Evolutionary conservation across 352 stramenopile genomes (phyloP).

Genomic region (Pythium periplocum): DNA sequence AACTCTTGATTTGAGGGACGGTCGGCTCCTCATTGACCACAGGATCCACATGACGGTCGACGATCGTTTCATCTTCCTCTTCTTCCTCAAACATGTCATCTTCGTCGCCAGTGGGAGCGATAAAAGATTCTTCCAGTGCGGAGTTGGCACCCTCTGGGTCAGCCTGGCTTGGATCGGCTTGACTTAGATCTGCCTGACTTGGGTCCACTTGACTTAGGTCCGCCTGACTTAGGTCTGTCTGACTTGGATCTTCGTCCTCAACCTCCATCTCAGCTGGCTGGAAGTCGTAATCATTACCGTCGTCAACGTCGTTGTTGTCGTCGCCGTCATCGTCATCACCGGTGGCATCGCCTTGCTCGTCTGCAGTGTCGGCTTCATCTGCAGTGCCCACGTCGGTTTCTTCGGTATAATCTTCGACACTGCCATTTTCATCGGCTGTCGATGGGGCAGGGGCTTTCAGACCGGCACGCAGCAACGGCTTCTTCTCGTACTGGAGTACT

Average conservation of each 20-base stretch:
- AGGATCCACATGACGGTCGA: slow-evolving; percentile 15
- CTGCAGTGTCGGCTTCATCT: slow-evolving; percentile 19
- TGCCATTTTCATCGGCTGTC: neutral
- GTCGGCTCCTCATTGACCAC: slow-evolving; percentile 3
- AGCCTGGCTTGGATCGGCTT: too few relatives aligned
- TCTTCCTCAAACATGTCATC: slow-evolving; percentile 18
- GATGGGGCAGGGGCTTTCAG: neutral
- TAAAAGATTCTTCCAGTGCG: too few relatives aligned
- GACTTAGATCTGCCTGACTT: too few relatives aligned
- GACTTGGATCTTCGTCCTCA: slow-evolving; percentile 7
- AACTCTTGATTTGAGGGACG: slow-evolving; percentile 18
- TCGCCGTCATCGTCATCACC: slow-evolving; percentile 3
- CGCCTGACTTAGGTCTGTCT: neutral
- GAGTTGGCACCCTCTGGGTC: neutral
- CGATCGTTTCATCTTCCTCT: slow-evolving; percentile 1
- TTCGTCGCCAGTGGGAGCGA: slow-evolving; percentile 1
- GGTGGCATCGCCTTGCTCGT: slow-evolving; percentile 7
- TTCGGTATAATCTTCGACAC: slow-evolving; percentile 17
- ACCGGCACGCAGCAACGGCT: neutral
- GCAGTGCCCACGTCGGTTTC: slow-evolving; percentile 12
- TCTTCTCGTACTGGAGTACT: slow-evolving; percentile 29
- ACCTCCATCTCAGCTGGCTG: neutral
- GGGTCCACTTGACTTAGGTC: too few relatives aligned
- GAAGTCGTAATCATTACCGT: too few relatives aligned
- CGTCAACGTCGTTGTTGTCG: too few relatives aligned